phyloP scores from a whole-genome alignment of 352 stramenopile species.

The Salisapilia sapeloensis region DNA sequence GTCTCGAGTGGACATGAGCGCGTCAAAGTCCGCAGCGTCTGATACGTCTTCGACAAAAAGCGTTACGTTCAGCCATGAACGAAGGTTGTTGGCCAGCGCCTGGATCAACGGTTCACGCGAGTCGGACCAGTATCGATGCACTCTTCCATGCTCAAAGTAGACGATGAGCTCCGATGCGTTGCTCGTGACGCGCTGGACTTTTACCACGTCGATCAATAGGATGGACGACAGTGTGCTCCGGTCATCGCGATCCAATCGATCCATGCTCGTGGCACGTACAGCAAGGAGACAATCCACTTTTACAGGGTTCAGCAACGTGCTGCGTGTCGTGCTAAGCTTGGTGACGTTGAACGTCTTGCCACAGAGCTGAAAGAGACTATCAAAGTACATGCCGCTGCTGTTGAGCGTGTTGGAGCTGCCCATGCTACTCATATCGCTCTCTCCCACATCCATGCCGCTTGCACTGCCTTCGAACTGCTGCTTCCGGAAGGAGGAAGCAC shows the following conservation, averaged over 20 bases:
- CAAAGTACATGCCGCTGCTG: slow-evolving; percentile 66
- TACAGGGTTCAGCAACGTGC: slow-evolving; percentile 39
- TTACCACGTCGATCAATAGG: slow-evolving; percentile 76
- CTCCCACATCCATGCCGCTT: background rate
- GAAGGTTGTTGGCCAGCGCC: slow-evolving; percentile 72
- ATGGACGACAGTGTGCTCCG: slow-evolving; percentile 63
- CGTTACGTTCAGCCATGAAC: slow-evolving; percentile 67
- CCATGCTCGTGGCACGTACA: slow-evolving; percentile 58
- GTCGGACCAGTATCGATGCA: slow-evolving; percentile 78
- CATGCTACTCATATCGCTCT: slow-evolving; percentile 5
- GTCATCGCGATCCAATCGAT: slow-evolving; percentile 47
- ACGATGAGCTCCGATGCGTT: slow-evolving; percentile 73
- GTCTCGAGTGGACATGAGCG: slow-evolving; percentile 51
- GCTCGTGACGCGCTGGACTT: slow-evolving; percentile 71
- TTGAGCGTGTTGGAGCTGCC: slow-evolving; percentile 3
- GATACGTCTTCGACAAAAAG: slow-evolving; percentile 73
- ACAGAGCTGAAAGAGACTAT: slow-evolving; percentile 73
- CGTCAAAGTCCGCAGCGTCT: slow-evolving; percentile 73
- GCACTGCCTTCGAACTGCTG: slow-evolving; percentile 4
- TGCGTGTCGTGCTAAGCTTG: slow-evolving; percentile 70
- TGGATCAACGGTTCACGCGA: slow-evolving; percentile 78
- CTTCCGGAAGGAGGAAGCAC: slow-evolving; percentile 51
- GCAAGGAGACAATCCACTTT: slow-evolving; percentile 59
- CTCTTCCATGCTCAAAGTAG: slow-evolving; percentile 77
- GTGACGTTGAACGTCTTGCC: slow-evolving; percentile 74